A percentile compares a stretch with the other conserved stretches of the same genome.
phyloP scores from a whole-genome alignment of 2,329 filamentous ascomycete genomes.

The Calonectria pseudoreteaudii region DNA sequence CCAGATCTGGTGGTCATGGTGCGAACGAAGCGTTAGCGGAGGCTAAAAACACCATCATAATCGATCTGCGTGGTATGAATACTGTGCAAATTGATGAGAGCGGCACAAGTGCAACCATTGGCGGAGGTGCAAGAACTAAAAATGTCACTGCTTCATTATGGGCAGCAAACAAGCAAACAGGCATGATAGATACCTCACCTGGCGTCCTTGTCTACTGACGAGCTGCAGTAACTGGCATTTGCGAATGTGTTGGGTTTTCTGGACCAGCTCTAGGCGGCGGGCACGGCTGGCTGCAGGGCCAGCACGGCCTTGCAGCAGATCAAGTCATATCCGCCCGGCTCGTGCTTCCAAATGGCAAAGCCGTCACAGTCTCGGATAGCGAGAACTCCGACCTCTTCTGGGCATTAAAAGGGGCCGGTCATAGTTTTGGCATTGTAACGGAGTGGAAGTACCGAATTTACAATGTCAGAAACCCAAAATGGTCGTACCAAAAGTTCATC shows the following conservation, averaged over 20 bases:
- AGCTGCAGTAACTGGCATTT: constrained; percentile 1
- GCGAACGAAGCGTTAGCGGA: constrained; percentile 26
- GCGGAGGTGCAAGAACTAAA: constrained; percentile 24
- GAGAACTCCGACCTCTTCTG: constrained; percentile 48
- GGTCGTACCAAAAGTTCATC: constrained; percentile 53
- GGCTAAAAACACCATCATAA: constrained; percentile 21
- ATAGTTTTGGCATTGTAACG: constrained; percentile 66
- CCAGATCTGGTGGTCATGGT: constrained; percentile 30
- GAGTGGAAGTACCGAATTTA: constrained; percentile 60
- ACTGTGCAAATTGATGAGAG: neutral
- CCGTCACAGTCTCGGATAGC: constrained; percentile 14
- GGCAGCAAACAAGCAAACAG: constrained; percentile 29
- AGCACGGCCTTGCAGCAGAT: constrained; percentile 26
- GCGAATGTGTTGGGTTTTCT: neutral
- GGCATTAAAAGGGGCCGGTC: constrained; percentile 60
- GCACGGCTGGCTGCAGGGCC: constrained; percentile 32
- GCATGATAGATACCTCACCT: neutral
- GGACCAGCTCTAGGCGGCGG: constrained; percentile 23
- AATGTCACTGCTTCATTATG: constrained; percentile 22
- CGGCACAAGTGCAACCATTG: constrained; percentile 17
- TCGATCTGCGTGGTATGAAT: constrained; percentile 22
- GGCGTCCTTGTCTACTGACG: neutral
- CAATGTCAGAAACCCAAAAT: constrained; percentile 49
- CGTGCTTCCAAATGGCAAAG: constrained; percentile 24
- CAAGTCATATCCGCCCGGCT: constrained; percentile 28